Percentiles rank a stretch among this genome's conserved stretches.
These are phyloP conservation scores for Exobasidium rhododendri DNA, from an alignment of 1,284 basidiomycete genomes.

Conservation along the genomic window DNA sequence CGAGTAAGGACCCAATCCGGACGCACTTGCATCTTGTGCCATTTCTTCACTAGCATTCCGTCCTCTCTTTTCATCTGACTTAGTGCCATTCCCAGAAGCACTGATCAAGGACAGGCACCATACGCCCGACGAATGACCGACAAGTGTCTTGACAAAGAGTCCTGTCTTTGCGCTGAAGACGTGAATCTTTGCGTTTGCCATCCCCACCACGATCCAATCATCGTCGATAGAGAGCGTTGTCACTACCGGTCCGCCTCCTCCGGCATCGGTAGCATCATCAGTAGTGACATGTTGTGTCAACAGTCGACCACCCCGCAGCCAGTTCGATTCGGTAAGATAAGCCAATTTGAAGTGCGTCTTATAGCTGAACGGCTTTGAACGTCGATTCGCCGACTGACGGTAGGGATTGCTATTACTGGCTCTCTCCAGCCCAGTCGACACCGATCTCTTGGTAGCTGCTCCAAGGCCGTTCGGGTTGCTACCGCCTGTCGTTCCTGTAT, in stretches of 20 bases:
- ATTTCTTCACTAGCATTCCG: background rate
- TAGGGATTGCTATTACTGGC: background rate
- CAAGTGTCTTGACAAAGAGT: constrained; percentile 70
- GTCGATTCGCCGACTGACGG: background rate
- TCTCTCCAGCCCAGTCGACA: constrained; percentile 1
- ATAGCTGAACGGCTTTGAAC: constrained; percentile 61
- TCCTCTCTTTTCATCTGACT: background rate
- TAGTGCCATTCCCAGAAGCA: constrained; percentile 1
- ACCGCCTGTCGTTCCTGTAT: background rate
- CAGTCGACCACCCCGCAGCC: constrained; percentile 75
- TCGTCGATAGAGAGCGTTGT: constrained; percentile 82
- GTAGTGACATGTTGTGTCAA: constrained; percentile 66
- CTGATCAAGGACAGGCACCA: constrained; percentile 79
- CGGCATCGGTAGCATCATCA: constrained; percentile 17
- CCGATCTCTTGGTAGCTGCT: background rate
- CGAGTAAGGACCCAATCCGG: background rate
- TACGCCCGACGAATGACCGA: constrained; percentile 83
- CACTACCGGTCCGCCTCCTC: constrained; percentile 68
- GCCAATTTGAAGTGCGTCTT: constrained; percentile 72
- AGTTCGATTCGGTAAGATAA: constrained; percentile 75
- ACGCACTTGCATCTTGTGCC: background rate
- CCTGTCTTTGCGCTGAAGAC: constrained; percentile 81
- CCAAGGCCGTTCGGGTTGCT: background rate
- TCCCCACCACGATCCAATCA: constrained; percentile 82
- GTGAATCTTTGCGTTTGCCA: constrained; percentile 82